These are phyloP conservation scores for Aspergillus sp. DNA, from an alignment of 2,329 filamentous ascomycete genomes.

Conservation along the genomic window DNA sequence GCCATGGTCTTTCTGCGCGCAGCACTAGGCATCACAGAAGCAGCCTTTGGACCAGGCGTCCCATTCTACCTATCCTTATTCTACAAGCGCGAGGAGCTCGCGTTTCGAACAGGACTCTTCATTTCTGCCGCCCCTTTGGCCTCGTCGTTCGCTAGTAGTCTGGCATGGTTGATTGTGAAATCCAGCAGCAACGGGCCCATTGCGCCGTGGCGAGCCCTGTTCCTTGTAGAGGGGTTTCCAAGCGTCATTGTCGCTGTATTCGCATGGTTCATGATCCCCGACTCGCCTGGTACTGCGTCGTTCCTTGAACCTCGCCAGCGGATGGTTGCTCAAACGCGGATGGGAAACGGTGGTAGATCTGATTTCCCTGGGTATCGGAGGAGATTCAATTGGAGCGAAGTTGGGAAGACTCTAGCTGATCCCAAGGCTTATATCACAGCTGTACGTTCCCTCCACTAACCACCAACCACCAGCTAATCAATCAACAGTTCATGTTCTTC, in stretches of 20 bases:
- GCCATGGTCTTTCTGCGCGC: constrained; percentile 49
- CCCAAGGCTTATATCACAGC: constrained; percentile 74
- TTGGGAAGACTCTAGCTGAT: constrained; percentile 61
- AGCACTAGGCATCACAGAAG: constrained; percentile 57
- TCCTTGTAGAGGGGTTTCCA: constrained; percentile 82
- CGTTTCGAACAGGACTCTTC: constrained; percentile 81
- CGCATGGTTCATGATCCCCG: constrained; percentile 74
- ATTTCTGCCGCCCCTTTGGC: constrained; percentile 70
- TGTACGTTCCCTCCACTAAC: constrained; percentile 32
- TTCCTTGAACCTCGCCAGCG: constrained; percentile 65
- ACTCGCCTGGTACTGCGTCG: constrained; percentile 65
- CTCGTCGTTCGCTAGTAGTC: constrained; percentile 69
- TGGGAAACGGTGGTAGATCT: constrained; percentile 46
- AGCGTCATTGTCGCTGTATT: constrained; percentile 72
- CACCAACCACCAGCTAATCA: background rate
- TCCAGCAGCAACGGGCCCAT: constrained; percentile 66
- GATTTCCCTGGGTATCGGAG: background rate
- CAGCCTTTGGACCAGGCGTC: constrained; percentile 63
- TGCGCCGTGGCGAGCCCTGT: constrained; percentile 81
- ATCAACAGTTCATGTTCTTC: constrained; percentile 71
- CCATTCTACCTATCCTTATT: constrained; percentile 67
- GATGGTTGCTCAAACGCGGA: constrained; percentile 68
- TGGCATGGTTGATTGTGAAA: constrained; percentile 75
- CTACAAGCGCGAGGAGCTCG: constrained; percentile 69
- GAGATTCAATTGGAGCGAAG: constrained; percentile 57